A percentile compares a stretch with the other conserved stretches of the same genome.
Conservation (phyloP, 2,329 filamentous ascomycete genomes). For the Trichophyton mentagrophytes region DNA sequence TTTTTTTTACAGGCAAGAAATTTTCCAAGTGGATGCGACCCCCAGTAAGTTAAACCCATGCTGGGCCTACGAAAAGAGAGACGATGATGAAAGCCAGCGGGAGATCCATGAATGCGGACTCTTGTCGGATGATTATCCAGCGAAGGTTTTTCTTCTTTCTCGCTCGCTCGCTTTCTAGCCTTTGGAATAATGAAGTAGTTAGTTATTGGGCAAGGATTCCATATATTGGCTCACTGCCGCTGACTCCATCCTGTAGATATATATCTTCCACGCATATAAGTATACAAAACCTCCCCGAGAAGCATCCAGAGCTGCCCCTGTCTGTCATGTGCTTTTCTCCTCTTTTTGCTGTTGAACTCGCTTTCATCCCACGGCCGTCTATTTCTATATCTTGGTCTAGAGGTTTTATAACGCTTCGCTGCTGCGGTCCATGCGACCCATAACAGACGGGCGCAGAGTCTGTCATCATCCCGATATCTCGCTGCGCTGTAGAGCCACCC, state of each 20-base stretch:
- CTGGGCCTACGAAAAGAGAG: neutral
- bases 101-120: neutral
- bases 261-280: neutral
- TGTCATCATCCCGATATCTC: neutral
- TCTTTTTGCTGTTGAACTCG: neutral
- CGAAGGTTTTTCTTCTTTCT: neutral
- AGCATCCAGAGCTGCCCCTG: neutral
- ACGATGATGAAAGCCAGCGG: neutral
- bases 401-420: neutral
- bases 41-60: neutral
- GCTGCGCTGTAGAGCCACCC: neutral
- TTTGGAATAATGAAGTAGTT: neutral
- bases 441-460: neutral
- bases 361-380: neutral
- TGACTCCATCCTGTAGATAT: neutral
- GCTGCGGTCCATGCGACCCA: neutral
- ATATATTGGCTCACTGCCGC: neutral
- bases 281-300: neutral
- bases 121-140: constrained; percentile 1
- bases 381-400: neutral
- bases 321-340: neutral
- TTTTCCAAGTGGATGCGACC: neutral
- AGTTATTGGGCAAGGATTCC: neutral
- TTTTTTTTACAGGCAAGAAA: neutral
- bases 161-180: neutral